Percentiles rank a stretch among this genome's conserved stretches.
Conservation (phyloP, 306 rosid species). For the Glycyrrhiza uralensis region DNA sequence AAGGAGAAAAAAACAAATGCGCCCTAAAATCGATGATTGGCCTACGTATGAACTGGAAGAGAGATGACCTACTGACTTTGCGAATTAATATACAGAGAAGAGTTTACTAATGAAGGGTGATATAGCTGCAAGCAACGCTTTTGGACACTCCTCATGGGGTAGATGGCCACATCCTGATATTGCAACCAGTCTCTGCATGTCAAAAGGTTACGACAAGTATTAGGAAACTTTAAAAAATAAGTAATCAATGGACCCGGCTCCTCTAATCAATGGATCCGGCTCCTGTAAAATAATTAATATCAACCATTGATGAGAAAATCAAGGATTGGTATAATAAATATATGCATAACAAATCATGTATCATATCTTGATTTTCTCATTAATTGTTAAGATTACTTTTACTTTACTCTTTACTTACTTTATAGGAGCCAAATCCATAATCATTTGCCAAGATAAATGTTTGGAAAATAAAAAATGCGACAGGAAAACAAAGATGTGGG, state of each 20-base stretch:
- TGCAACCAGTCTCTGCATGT: conserved; percentile 78
- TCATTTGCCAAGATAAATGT: background rate
- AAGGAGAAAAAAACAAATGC: no score
- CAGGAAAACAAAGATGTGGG: background rate
- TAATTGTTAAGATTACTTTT: no score
- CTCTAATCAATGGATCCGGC: no score
- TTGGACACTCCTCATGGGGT: conserved; percentile 98
- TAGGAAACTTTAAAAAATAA: background rate
- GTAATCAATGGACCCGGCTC: no score
- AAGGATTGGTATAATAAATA: no score
- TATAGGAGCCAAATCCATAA: no score
- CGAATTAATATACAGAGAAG: conserved; percentile 42
- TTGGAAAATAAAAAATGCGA: background rate
- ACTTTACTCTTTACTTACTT: no score
- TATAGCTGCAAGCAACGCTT: conserved; percentile 82
- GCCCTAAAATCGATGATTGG: conserved; percentile 31
- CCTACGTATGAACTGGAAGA: conserved; percentile 34
- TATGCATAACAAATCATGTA: no score
- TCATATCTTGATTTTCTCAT: no score
- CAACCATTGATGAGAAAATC: no score
- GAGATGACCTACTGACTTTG: conserved; percentile 48
- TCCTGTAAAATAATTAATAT: no score
- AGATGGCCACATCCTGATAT: conserved; percentile 99
- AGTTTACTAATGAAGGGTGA: conserved; percentile 71
- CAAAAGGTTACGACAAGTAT: background rate